Evolutionary conservation across 805 yeast species (phyloP), one percentile per base, ranked within the genome.

Genomic region (Jamesozyma lodderae): DNA sequence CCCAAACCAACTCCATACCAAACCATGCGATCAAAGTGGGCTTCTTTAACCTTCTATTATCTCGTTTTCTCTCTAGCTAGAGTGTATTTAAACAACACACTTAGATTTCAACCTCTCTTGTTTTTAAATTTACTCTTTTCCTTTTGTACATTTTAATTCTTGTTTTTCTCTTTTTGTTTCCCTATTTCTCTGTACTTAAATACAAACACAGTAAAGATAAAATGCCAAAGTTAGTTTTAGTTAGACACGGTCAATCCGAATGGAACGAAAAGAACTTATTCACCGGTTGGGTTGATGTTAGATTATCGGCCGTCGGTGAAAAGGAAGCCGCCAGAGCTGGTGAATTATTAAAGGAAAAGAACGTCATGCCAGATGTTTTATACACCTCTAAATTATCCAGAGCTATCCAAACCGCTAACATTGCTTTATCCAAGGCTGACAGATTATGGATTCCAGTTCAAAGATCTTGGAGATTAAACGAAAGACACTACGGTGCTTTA

Each of bases 191-290:
- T 8, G 31, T 29, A 30, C 23, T 24, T 37, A 22, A 22, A 22
- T 10, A 28, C 19, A 28, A 13, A 13, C 13, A 29, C 11, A 22
- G 6, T 11, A 25, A 25, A 11, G n/a, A 15, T 25, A 31, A 29
- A 60, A 66, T 67, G 71, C 69, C 70, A 59, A 86, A 83, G 68
- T 75, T 88, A 67, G 79, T 88, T 63, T 75, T 88, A 63, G 87
- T 90, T 54, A 88, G 97, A 76, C 97, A 88, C 88, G 97, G 97
- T 59, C 95, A 90, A 75, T 84, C 95, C 71, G 96, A 85, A 68
- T 88, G 97, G 97, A 88, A 88, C 69, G 95, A 86, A 69, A 85
- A 86, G 75, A 90, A 88, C 77, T 75, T 88, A 54, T 88, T 88
- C 81, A 88, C 96, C 66, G 97, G 97, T 62, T 88, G 97, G 97